phyloP scores from a whole-genome alignment of 129 eudicot species.

The Arctium lappa region DNA sequence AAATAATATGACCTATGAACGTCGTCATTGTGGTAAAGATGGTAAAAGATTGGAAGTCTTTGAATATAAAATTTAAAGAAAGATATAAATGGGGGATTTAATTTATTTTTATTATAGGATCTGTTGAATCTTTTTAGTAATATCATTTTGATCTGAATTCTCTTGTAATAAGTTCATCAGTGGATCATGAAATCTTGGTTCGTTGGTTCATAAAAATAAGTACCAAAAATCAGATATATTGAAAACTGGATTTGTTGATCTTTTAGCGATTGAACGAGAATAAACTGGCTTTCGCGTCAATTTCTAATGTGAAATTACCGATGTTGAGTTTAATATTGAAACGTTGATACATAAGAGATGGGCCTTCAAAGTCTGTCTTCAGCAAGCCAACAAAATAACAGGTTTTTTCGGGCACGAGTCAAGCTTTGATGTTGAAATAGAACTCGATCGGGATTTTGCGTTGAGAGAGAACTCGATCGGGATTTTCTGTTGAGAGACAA shows the following conservation, averaged over 20 bases:
- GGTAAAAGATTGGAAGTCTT: not conserved
- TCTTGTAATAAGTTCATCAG: not conserved
- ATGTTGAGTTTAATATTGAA: not conserved
- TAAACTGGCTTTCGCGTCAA: not conserved
- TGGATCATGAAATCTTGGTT: not conserved
- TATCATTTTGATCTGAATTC: too few species aligned
- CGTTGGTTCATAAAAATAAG: not conserved
- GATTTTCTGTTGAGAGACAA: not conserved
- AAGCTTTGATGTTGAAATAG: too few species aligned
- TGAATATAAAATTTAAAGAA: not conserved
- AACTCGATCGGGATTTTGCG: not conserved
- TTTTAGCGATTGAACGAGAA: not conserved
- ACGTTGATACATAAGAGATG: not conserved
- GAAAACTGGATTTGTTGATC: not conserved
- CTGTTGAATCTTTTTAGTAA: not conserved
- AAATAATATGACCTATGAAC: not conserved
- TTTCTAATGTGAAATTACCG: not conserved
- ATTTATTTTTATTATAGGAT: too few species aligned
- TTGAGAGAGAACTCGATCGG: too few species aligned
- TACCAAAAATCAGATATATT: too few species aligned
- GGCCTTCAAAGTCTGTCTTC: too few species aligned
- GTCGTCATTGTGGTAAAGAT: not conserved
- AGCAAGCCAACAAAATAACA: too few species aligned
- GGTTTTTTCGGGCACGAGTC: not conserved
- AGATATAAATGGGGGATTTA: not conserved